Evolutionary conservation across 2,329 filamentous ascomycete species (phyloP).

Genomic region (Aspergillus tubingensis): DNA sequence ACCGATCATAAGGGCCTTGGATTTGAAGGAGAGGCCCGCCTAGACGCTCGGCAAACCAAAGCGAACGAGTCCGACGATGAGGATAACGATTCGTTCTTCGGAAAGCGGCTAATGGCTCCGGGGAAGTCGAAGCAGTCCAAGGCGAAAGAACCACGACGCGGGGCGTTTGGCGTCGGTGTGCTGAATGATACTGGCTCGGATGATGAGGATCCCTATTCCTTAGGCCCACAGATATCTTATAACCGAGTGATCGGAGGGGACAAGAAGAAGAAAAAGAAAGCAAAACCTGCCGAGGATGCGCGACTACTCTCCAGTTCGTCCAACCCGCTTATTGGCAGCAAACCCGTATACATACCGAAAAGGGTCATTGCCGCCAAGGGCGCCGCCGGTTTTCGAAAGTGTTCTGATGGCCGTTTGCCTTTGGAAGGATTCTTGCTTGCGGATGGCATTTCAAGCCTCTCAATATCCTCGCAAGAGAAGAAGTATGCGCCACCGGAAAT

Average conservation of each 20-base stretch:
- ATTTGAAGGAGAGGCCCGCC: slow-evolving; percentile 44
- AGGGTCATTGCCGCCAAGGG: slow-evolving; percentile 52
- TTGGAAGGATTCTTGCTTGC: slow-evolving; percentile 78
- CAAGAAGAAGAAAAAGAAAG: slow-evolving; percentile 73
- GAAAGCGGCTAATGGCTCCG: slow-evolving; percentile 33
- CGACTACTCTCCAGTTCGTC: slow-evolving; percentile 51
- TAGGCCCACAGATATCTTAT: slow-evolving; percentile 88
- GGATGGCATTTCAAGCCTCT: slow-evolving; percentile 52
- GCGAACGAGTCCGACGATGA: slow-evolving; percentile 28
- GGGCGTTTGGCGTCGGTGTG: slow-evolving; percentile 83
- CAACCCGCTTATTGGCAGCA: slow-evolving; percentile 66
- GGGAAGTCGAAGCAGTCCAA: slow-evolving; percentile 45
- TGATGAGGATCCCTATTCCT: slow-evolving; percentile 90
- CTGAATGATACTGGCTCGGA: slow-evolving; percentile 93
- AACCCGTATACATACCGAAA: slow-evolving; percentile 75
- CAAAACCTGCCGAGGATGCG: slow-evolving; percentile 37
- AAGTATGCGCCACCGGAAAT: slow-evolving; percentile 48
- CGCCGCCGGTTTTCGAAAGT: slow-evolving; percentile 62
- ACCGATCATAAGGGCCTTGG: slow-evolving; percentile 51
- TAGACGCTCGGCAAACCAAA: slow-evolving; percentile 24
- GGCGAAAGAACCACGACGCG: slow-evolving; percentile 58
- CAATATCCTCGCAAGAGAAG: slow-evolving; percentile 47
- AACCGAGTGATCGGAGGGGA: slow-evolving; percentile 78
- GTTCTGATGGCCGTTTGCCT: slow-evolving; percentile 79
- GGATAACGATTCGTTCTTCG: slow-evolving; percentile 39